Base-by-base conservation (phyloP, 768 basidiomycete genomes). In the Trametes coccinea region DNA sequence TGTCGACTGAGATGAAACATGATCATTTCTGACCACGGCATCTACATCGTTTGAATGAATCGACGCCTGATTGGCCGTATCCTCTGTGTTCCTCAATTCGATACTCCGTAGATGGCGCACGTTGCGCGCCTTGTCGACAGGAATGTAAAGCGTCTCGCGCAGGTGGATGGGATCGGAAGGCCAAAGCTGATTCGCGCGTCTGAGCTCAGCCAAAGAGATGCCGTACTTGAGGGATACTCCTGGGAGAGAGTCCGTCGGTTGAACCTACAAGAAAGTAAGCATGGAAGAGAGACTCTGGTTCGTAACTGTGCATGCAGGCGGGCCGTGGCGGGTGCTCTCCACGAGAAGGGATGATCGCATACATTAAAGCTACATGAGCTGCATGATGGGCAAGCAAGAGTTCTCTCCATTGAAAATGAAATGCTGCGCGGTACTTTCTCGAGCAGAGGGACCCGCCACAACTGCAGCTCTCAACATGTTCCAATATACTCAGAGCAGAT, bases 121-220 rank as follows among this genome's bases (percentile, higher is more conserved):
- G 27, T 80, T 80, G 33, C 80, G 76, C 27, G 84, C 79, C 63
- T 80, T 79, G 53, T 88, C 84, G 39, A 88, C 69, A 0, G 95
- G 94, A 59, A 98, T 88, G 68, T 90, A 87, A 39, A 97, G 84
- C 5, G 85, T 79, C 48, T 86, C 86, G 31, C 95, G 89, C 37
- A 95, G 82, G 75, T 96, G 93, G 48, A 99, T 90, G 1, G 93
- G 83, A 71, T 98, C 97, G 6, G 92, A 89, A 5, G 93, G 73
- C 97, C 97, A 99, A 7, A 99, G 79, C 65, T 95, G 92, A 73
- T 99, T 99, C 50, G 88, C 87, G 66, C 87, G 82, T 50, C 95
- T 88, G 11, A 99, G 82, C 13, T 90, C 88, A 30, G 92, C 82
- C 55, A 97, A 78, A 16, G 88, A 83, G 56, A 96, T 88, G 2